phyloP scores from a whole-genome alignment of 2,329 filamentous ascomycete species.

The Phyllosticta citribraziliensis region DNA sequence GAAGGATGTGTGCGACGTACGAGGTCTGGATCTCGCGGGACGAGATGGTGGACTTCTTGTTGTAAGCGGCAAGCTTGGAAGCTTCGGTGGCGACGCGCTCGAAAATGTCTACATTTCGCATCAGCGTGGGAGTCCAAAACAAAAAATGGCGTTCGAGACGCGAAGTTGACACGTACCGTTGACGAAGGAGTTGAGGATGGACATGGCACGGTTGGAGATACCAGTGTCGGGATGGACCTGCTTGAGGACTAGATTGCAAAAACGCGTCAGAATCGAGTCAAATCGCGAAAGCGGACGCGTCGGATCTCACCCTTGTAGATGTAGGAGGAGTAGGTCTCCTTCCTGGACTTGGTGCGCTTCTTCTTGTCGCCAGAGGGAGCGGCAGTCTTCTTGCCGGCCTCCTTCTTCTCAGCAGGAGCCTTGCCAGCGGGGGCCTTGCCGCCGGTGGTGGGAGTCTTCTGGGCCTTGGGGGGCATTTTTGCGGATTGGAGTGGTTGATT shows the following conservation, averaged over 20 bases:
- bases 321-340: conserved; percentile 99
- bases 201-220: conserved; percentile 99
- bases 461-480: conserved; percentile 95
- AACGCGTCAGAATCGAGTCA: conserved; percentile 27
- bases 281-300: conserved; percentile 12
- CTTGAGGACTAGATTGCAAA: conserved; percentile 68
- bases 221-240: conserved; percentile 99
- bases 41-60: conserved; percentile 99
- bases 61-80: conserved; percentile 98
- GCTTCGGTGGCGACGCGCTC: conserved; percentile 98
- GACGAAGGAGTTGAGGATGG: conserved; percentile 99
- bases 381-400: conserved; percentile 97
- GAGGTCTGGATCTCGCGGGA: conserved; percentile 99
- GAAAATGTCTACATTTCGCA: conserved; percentile 71
- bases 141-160: background rate
- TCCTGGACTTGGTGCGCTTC: conserved; percentile 99
- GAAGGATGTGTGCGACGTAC: conserved; percentile 33
- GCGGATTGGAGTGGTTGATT: conserved; percentile 11
- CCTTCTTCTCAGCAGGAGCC: conserved; percentile 94
- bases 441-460: conserved; percentile 93
- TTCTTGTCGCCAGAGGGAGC: conserved; percentile 96
- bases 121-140: conserved; percentile 16
- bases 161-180: conserved; percentile 57
- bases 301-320: conserved; percentile 89
- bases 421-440: conserved; percentile 81